Evolutionary conservation across 2,329 filamentous ascomycete species (phyloP), one percentile per base, ranked within the genome.

Genomic region (Huntiella bhutanensis): DNA sequence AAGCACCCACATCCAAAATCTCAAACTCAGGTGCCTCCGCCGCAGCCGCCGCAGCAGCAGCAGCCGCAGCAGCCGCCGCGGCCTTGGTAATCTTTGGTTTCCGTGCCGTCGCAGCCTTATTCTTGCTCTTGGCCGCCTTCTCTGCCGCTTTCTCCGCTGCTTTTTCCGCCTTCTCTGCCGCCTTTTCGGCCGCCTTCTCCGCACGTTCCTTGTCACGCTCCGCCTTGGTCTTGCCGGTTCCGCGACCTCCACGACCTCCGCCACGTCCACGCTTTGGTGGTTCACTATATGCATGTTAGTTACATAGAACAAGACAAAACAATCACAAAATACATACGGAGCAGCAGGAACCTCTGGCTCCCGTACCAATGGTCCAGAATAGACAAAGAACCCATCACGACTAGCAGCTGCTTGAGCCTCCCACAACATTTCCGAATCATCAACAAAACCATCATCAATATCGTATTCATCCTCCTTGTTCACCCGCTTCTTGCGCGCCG

Each of bases 311-410:
- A 36, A 35, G 12, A 34, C 11, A 32, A 15, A 33, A 44, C 19
- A 33, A 39, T 48, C 41, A 19, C 11, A 33, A 34, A 16, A 10
- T 28, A 68, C 69, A 52, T 69, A 73, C 69, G 65, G 66, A 48
- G 62, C 59, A 53, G 66, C 62, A 33, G 71, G 70, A 62, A 91
- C 88, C 63, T 93, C 82, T 16, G 80, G 82, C 61, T 93, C 86
- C 4, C 82, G 82, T 16, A 96, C 74, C 41, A 98, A 67, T 6
- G 88, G 88, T 3, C 91, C 91, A 51, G 84, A 92, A 62, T 95
- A 98, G 1, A 98, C 91, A 59, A 96, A 98, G 66, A 96, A 98
- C 1, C 91, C 91, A 58, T 96, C 91, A 54, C 88, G 84, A 53
- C 84, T 88, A 41, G 91, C 87, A 4, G 88, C 86, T 5, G 88